Evolutionary conservation across 2,329 filamentous ascomycete genomes (phyloP), one percentile per base, ranked within the genome.

Genomic region (Talaromyces sp.): DNA sequence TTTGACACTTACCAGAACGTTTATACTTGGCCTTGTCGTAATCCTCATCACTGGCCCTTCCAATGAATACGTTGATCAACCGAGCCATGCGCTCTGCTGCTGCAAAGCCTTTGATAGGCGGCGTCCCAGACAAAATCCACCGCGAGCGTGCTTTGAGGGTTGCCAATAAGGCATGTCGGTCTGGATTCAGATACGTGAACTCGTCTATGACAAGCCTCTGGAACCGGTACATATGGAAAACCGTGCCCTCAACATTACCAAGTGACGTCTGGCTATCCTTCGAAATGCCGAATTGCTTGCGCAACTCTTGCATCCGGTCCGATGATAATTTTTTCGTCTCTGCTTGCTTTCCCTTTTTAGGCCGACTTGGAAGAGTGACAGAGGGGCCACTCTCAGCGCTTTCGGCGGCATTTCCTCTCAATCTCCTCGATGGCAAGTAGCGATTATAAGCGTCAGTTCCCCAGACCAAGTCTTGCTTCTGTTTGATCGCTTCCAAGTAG

Each of bases 41-140:
- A 2, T 75, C 77, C 19, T 76, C 80, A 49, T 84, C 81, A 55
- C 85, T 80, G 22, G 52, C 4, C 15, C 81, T 70, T 2, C 84
- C 85, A 0, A 89, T 73, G 53, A 79, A 77, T 25, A 87, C 72
- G 1, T 81, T 80, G 1, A 89, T 69, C 17, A 88, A 80, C 1
- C 73, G 74, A 0, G 85, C 84, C 61, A 88, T 84, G 17, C 78
- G 79, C 57, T 86, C 84, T 9, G 89, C 76, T 64, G 87, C 84
- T 0, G 81, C 78, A 66, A 87, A 87, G 59, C 84, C 81, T 5
- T 78, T 77, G 2, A 88, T 68, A 0, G 80, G 77, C 1, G 87
- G 86, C 0, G 87, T 89, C 3, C 84, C 87, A 0, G 86, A 89
- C 1, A 89, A 73, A 7, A 86, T 76, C 86, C 86, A 89, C 59